These are phyloP conservation scores for Protomyces arabidopsidicola DNA, from an alignment of 1,139 yeast species.

Conservation along the genomic window DNA sequence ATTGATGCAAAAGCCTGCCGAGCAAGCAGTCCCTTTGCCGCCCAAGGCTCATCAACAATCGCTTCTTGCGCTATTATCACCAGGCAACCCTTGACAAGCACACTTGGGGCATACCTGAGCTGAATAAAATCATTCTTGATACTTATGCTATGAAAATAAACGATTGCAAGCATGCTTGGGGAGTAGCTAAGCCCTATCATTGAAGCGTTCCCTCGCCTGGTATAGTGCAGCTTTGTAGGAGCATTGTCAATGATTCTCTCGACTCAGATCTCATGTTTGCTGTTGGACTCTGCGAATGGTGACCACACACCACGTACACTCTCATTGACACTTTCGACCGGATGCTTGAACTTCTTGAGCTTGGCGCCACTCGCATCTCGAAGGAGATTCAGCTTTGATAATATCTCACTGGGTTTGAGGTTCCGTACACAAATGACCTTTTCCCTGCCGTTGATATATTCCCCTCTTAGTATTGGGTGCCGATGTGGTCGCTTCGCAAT, in stretches of 20 bases:
- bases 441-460: constrained; percentile 49
- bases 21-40: background rate
- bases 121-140: background rate
- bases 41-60: constrained; percentile 15
- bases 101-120: background rate
- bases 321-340: constrained; percentile 71
- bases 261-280: constrained; percentile 10
- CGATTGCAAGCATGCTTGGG: too few relatives aligned
- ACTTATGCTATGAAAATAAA: background rate
- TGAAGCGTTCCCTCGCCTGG: too few relatives aligned
- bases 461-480: constrained; percentile 64
- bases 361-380: constrained; percentile 59
- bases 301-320: constrained; percentile 98
- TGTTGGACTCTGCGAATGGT: constrained; percentile 60
- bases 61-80: constrained; percentile 12
- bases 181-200: too few relatives aligned
- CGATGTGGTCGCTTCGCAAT: constrained; percentile 71
- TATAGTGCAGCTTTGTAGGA: too few relatives aligned
- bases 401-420: constrained; percentile 51
- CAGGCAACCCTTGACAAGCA: background rate
- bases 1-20: background rate
- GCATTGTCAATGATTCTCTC: background rate
- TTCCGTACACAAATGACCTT: constrained; percentile 63
- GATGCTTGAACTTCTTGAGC: constrained; percentile 58
- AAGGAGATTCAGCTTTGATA: constrained; percentile 51